A percentile compares a stretch with the other conserved stretches of the same genome.
phyloP scores from a whole-genome alignment of 768 basidiomycete genomes.

The Panaeolus cyanescens region DNA sequence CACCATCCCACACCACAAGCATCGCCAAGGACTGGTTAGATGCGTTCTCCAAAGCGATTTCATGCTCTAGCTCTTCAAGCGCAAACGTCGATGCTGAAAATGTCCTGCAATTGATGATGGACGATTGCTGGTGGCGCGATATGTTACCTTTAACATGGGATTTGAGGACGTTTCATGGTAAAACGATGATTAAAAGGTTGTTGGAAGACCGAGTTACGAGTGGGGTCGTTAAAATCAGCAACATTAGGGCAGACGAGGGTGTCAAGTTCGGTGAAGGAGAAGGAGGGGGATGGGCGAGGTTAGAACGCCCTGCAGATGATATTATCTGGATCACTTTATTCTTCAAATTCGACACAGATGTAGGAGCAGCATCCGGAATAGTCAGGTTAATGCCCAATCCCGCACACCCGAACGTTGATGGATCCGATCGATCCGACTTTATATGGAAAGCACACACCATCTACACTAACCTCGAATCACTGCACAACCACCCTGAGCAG shows the following conservation, averaged over 20 bases:
- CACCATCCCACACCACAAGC: conserved; percentile 1
- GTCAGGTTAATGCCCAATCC: conserved; percentile 55
- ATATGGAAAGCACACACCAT: conserved; percentile 62
- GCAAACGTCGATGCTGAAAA: conserved; percentile 8
- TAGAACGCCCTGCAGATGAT: conserved; percentile 40
- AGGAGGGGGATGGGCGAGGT: too few species aligned
- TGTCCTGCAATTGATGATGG: conserved; percentile 24
- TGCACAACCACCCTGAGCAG: conserved; percentile 45
- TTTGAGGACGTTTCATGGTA: conserved; percentile 44
- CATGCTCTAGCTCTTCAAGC: too few species aligned
- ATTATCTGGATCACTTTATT: conserved; percentile 47
- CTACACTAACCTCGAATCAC: conserved; percentile 50
- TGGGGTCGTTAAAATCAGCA: conserved; percentile 25
- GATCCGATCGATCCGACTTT: too few species aligned
- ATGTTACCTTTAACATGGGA: conserved; percentile 52
- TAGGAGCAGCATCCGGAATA: conserved; percentile 47
- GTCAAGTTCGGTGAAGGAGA: too few species aligned
- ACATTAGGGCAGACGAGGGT: conserved; percentile 25
- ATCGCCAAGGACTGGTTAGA: conserved; percentile 22
- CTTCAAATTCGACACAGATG: conserved; percentile 49
- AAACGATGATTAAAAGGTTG: conserved; percentile 28
- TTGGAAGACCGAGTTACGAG: conserved; percentile 24
- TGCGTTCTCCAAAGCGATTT: conserved; percentile 13
- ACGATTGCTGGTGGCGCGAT: conserved; percentile 49
- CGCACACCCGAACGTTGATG: conserved; percentile 42